A percentile compares a stretch with the other conserved stretches of the same genome.
Conservation (phyloP, 345 rosid species). For the Ceriops decandra region DNA sequence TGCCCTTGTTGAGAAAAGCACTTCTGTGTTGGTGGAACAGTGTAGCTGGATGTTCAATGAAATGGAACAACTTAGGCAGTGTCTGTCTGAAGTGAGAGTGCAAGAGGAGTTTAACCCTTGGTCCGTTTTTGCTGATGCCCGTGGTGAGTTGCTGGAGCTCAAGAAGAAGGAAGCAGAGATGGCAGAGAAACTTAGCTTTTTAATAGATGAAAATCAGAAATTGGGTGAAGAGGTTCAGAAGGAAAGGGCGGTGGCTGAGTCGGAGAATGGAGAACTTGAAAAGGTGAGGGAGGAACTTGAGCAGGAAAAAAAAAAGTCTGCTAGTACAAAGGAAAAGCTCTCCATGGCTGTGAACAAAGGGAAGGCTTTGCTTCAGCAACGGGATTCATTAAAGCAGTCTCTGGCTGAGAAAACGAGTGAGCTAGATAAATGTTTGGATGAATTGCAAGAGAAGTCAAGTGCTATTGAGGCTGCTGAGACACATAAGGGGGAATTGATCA, state of each 20-base stretch:
- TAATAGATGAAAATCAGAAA: constrained; percentile 55
- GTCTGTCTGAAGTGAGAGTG: constrained; percentile 44
- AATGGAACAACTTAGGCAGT: constrained; percentile 62
- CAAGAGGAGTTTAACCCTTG: constrained; percentile 48
- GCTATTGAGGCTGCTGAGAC: constrained; percentile 55
- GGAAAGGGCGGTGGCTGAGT: constrained; percentile 45
- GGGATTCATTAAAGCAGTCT: constrained; percentile 75
- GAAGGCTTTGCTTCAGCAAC: constrained; percentile 87
- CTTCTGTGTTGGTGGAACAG: constrained; percentile 50
- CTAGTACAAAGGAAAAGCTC: constrained; percentile 87
- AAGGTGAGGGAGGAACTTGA: constrained; percentile 58
- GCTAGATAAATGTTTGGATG: constrained; percentile 63
- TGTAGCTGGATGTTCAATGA: constrained; percentile 56
- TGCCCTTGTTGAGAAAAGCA: constrained; percentile 53
- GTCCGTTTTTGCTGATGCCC: constrained; percentile 52
- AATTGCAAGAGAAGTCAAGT: constrained; percentile 55
- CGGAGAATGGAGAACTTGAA: constrained; percentile 43
- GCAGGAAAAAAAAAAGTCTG: constrained; percentile 69
- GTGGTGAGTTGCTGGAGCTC: constrained; percentile 52
- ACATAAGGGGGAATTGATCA: constrained; percentile 52
- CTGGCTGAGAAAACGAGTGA: constrained; percentile 63
- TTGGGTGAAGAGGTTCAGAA: constrained; percentile 55
- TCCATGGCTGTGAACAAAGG: constrained; percentile 95
- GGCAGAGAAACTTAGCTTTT: constrained; percentile 38
- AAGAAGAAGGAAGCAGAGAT: constrained; percentile 52